Evolutionary conservation across 768 basidiomycete genomes (phyloP).

Genomic region (Amanita pallidorosea): DNA sequence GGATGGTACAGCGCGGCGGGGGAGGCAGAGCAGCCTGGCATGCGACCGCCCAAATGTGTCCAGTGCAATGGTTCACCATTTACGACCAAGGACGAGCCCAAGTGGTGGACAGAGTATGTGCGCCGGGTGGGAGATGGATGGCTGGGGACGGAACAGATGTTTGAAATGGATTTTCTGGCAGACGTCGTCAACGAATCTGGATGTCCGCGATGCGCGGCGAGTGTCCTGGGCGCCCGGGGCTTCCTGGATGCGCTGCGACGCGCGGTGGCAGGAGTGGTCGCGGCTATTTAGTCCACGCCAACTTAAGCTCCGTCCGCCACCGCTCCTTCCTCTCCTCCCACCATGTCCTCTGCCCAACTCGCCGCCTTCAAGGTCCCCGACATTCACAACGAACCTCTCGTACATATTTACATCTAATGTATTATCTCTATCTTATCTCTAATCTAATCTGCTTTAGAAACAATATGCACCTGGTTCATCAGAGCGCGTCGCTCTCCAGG

Average conservation of each 20-base stretch:
- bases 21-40: neutral
- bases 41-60: constrained; percentile 41
- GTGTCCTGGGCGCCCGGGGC: constrained; percentile 50
- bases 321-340: constrained; percentile 9
- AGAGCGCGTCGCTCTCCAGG: constrained; percentile 66
- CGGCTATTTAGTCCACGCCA: neutral
- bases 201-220: constrained; percentile 56
- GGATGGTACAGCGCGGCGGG: neutral
- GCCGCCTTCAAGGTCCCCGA: constrained; percentile 79
- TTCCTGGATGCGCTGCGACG: constrained; percentile 45
- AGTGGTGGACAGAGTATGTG: constrained; percentile 63
- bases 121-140: constrained; percentile 42
- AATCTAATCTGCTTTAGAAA: constrained; percentile 31
- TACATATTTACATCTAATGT: constrained; percentile 19
- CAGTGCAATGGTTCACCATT: constrained; percentile 48
- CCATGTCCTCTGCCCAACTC: constrained; percentile 65
- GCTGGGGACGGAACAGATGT: constrained; percentile 26
- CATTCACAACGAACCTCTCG: constrained; percentile 93
- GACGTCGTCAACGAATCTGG: constrained; percentile 36
- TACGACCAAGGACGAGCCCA: constrained; percentile 38
- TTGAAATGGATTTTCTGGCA: constrained; percentile 49
- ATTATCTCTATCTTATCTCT: neutral
- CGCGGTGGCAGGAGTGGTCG: constrained; percentile 33
- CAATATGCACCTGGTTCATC: constrained; percentile 68
- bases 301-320: neutral